Evolutionary conservation across 306 rosid genomes (phyloP).

Genomic region (Trifolium pratense): DNA sequence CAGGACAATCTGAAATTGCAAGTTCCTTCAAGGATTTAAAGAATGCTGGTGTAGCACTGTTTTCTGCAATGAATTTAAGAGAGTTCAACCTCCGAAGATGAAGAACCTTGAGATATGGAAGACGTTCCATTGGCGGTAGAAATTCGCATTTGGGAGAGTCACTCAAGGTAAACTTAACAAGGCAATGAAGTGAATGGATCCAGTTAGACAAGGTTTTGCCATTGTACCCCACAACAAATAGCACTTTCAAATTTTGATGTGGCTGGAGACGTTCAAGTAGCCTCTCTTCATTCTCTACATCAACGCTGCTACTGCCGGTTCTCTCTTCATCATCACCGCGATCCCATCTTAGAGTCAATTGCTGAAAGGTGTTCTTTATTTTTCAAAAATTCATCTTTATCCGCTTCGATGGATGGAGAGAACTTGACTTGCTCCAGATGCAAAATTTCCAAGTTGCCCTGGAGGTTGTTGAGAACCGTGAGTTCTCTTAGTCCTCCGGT

Average conservation of each 20-base stretch:
- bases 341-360: constrained; percentile 9
- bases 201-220: neutral
- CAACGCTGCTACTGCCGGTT: neutral
- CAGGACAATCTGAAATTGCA: neutral
- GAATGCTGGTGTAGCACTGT: neutral
- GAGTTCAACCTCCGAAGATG: neutral
- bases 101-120: neutral
- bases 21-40: constrained; percentile 30
- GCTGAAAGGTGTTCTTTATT: neutral
- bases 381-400: neutral
- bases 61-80: constrained; percentile 11
- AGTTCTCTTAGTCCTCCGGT: neutral
- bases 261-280: constrained; percentile 3
- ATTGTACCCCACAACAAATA: neutral
- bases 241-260: neutral
- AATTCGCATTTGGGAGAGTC: neutral
- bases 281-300: neutral
- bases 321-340: neutral
- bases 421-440: neutral
- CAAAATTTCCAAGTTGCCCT: neutral
- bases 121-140: constrained; percentile 1
- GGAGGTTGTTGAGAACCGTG: neutral
- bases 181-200: neutral
- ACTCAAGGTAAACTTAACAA: neutral
- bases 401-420: neutral